Percentiles rank a stretch among this genome's conserved stretches.
Conservation (phyloP, 371 early-diverging fungal genomes). For the Coemansia sp. region DNA sequence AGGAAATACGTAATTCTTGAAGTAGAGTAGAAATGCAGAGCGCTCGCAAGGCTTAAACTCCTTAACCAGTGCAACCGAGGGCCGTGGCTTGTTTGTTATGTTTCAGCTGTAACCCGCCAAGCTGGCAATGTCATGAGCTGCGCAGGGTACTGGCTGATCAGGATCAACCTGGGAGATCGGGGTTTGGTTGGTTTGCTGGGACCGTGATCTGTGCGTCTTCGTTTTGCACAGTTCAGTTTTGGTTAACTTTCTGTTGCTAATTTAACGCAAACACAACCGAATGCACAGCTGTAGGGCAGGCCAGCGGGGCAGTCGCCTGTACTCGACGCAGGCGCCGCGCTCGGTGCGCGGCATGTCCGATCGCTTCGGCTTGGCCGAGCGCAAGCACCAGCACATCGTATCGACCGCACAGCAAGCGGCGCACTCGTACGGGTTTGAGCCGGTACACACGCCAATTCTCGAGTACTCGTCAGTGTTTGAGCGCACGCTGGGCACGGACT, state of each 20-base stretch:
- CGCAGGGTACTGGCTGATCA: no score
- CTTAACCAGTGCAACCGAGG: no score
- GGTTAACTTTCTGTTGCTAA: background rate
- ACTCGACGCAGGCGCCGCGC: conserved; percentile 30
- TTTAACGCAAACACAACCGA: background rate
- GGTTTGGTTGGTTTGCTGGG: no score
- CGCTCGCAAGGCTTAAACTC: no score
- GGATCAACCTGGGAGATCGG: no score
- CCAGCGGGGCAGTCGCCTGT: background rate
- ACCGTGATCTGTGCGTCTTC: no score
- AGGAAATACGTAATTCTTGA: no score
- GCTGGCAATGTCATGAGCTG: no score
- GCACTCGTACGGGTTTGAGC: conserved; percentile 53
- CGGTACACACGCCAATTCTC: conserved; percentile 62
- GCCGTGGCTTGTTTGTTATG: no score
- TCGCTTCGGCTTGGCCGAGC: conserved; percentile 51
- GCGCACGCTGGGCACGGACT: conserved; percentile 57
- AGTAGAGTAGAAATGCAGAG: no score
- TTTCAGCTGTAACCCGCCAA: no score
- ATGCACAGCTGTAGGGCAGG: conserved; percentile 4
- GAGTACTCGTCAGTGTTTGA: conserved; percentile 62
- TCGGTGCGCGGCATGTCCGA: conserved; percentile 61
- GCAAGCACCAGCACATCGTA: conserved; percentile 49
- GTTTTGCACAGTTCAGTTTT: background rate
- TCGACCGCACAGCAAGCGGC: conserved; percentile 47